Conservation (phyloP, 352 stramenopile genomes). For the Globisporangium abappressorium region DNA sequence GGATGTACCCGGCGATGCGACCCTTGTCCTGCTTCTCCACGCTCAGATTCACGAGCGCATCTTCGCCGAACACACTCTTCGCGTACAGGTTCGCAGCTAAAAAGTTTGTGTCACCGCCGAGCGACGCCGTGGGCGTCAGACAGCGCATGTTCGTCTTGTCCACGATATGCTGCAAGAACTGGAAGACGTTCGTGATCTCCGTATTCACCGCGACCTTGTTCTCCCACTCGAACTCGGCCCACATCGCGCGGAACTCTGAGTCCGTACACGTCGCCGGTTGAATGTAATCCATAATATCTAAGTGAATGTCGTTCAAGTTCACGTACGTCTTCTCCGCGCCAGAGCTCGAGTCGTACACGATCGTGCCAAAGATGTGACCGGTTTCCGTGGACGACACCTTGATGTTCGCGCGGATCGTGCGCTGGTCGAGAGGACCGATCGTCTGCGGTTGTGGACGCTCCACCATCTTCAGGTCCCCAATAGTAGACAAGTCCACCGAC, state of each 20-base stretch:
- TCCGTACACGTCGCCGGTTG: conserved; percentile 92
- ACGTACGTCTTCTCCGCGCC: conserved; percentile 98
- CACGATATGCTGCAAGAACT: conserved; percentile 98
- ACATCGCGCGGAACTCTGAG: conserved; percentile 99
- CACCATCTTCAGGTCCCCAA: conserved; percentile 99
- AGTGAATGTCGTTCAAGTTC: conserved; percentile 99
- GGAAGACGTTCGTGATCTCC: conserved; percentile 95
- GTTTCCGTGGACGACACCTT: conserved; percentile 99
- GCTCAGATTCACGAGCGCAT: conserved; percentile 99
- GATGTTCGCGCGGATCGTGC: conserved; percentile 97
- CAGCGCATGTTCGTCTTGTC: conserved; percentile 99
- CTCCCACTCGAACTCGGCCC: conserved; percentile 99
- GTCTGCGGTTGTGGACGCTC: conserved; percentile 97
- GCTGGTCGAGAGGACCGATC: conserved; percentile 96
- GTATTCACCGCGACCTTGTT: conserved; percentile 99
- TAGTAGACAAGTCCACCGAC: conserved; percentile 98
- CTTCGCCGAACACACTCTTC: conserved; percentile 94
- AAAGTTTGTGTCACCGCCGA: conserved; percentile 91
- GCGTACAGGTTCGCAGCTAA: conserved; percentile 93
- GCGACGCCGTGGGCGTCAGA: conserved; percentile 93
- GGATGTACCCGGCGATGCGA: conserved; percentile 97
- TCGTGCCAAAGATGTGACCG: conserved; percentile 99
- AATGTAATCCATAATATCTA: conserved; percentile 99
- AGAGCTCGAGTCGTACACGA: conserved; percentile 97
- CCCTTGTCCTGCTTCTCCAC: conserved; percentile 99